Evolutionary conservation across 2,329 filamentous ascomycete species (phyloP), one percentile per base, ranked within the genome.

Genomic region (Nemania sp.): DNA sequence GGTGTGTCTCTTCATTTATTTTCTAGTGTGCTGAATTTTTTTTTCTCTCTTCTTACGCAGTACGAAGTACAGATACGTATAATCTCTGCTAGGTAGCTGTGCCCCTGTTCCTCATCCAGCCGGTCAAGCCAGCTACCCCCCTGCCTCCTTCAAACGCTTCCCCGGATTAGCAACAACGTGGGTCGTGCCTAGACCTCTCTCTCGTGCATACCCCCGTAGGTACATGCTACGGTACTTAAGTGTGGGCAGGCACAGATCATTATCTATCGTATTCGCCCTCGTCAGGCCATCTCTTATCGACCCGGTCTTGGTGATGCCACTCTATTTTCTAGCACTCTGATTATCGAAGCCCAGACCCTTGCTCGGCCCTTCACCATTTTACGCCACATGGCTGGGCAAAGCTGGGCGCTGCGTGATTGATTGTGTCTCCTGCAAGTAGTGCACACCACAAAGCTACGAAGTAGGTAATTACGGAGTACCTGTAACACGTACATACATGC

Each of bases 141-240:
- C 26, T 26, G 39, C 46, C 20, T 31, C 15, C 52, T 39, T 39
- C 37, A 28, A 24, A 33, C 41, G 26, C 37, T 54, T 55, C 52
- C 47, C 52, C 52, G 30, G 47, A 55, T 55, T 43, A 42, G 36
- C 41, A n/a, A 43, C 20, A 52, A 17, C 11, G 41, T 39, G 42
- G 39, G 23, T 22, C 37, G 7, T 31, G 23, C 20, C 37, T 28
- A 40, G 30, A 24, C 20, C 37, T 15, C 5, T 15, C 12, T 36
- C 5, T 19, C 33, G 4, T 3, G 5, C 19, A 7, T 36, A 36
- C 23, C 39, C 42, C 31, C 49, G 31, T 44, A 39, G 37, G n/a
- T 31, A 22, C 1, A 22, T n/a, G 15, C 15, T 47, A 19, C 8
- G 37, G 33, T 34, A 24, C 42, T 5, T 36, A 30, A 17, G 11